phyloP scores from a whole-genome alignment of 257 asterid species.

The Jaltomata sinuosa region DNA sequence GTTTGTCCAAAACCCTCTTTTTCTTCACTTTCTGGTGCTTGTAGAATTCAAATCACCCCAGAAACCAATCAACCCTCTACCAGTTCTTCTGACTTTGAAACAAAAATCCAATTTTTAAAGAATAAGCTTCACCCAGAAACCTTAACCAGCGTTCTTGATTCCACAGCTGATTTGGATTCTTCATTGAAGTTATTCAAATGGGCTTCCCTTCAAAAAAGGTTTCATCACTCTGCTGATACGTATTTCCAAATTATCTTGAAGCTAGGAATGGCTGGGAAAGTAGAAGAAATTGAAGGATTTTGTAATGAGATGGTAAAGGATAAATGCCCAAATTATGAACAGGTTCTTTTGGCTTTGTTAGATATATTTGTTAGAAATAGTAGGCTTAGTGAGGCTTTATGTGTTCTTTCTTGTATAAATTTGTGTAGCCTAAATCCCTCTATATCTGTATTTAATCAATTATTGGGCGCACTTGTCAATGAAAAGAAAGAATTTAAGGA shows the following conservation, averaged over 20 bases:
- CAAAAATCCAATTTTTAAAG: conserved; percentile 41
- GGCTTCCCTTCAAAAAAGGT: conserved; percentile 63
- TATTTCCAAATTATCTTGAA: conserved; percentile 59
- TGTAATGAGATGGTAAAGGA: conserved; percentile 61
- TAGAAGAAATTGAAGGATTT: conserved; percentile 65
- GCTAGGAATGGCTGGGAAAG: conserved; percentile 64
- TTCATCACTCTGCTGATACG: conserved; percentile 49
- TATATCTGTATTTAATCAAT: conserved; percentile 29
- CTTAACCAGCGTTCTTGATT: conserved; percentile 36
- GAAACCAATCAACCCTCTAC: conserved; percentile 32
- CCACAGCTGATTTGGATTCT: conserved; percentile 60
- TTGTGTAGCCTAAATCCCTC: conserved; percentile 43
- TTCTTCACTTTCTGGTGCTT: conserved; percentile 53
- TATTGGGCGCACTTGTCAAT: conserved; percentile 53
- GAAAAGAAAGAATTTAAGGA: conserved; percentile 57
- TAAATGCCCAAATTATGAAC: conserved; percentile 39
- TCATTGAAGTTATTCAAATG: conserved; percentile 64
- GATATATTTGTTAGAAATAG: conserved; percentile 40
- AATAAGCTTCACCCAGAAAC: conserved; percentile 49
- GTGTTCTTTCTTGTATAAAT: conserved; percentile 56
- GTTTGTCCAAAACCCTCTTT: conserved; percentile 23
- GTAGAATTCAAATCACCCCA: conserved; percentile 15
- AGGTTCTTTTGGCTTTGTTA: conserved; percentile 39
- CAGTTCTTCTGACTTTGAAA: conserved; percentile 34
- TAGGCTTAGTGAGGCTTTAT: conserved; percentile 55